These are phyloP conservation scores for Linnemannia elongata DNA, from an alignment of 192 early-diverging fungal genomes.

Conservation along the genomic window DNA sequence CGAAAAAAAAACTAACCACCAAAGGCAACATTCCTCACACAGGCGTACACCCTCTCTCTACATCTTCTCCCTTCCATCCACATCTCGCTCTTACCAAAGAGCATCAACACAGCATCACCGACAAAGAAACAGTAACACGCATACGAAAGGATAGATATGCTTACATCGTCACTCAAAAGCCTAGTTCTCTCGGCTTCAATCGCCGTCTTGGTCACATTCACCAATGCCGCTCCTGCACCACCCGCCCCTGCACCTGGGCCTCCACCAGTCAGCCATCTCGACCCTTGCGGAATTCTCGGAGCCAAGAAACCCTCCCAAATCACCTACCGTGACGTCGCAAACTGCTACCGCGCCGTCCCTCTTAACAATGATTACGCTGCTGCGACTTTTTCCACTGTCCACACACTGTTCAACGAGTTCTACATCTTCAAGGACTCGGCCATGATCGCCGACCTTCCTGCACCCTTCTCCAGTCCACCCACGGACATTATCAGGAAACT, in stretches of 20 bases:
- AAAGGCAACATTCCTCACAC: no score
- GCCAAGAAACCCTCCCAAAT: not conserved
- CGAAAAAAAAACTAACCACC: no score
- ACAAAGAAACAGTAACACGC: no score
- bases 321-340: constrained; percentile 9
- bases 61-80: not conserved
- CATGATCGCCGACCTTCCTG: constrained; percentile 6
- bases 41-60: no score
- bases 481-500: not conserved
- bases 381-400: not conserved
- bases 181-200: constrained; percentile 14
- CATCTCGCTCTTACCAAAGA: no score
- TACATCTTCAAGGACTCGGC: constrained; percentile 31
- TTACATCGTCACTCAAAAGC: constrained; percentile 2
- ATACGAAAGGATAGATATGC: not conserved
- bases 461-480: constrained; percentile 20
- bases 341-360: constrained; percentile 26
- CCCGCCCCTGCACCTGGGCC: not conserved
- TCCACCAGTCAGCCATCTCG: not conserved
- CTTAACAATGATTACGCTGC: not conserved
- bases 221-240: not conserved
- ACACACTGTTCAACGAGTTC: constrained; percentile 19
- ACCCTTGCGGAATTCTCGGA: constrained; percentile 14
- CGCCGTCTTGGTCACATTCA: not conserved
- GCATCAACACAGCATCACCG: no score